Percentiles rank a stretch among this genome's conserved stretches.
These are phyloP conservation scores for Knoxia roxburghii DNA, from an alignment of 257 asterid species.

Conservation along the genomic window DNA sequence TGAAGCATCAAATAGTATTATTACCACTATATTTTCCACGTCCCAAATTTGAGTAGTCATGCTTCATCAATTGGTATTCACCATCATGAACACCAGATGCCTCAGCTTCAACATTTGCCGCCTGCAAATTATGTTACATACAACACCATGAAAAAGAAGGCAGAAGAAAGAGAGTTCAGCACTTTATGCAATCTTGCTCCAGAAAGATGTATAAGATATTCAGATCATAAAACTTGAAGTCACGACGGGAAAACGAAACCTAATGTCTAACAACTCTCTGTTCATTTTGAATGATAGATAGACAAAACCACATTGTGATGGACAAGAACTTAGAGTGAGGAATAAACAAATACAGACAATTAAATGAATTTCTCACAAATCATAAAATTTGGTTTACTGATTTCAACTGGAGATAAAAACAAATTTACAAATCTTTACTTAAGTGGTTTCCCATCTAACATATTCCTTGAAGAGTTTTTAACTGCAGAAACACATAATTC, in stretches of 20 bases:
- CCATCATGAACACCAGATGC: conserved; percentile 64
- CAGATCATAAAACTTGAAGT: background rate
- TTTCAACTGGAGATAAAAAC: background rate
- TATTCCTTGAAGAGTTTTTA: background rate
- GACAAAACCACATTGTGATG: background rate
- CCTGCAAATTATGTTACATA: conserved; percentile 39
- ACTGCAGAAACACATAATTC: background rate
- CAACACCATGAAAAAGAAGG: background rate
- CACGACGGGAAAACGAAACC: background rate
- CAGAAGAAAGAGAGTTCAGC: background rate
- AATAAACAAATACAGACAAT: background rate
- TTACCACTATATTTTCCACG: conserved; percentile 67
- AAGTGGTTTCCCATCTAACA: background rate
- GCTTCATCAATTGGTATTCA: conserved; percentile 68
- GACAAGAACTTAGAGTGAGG: background rate
- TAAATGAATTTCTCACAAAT: background rate
- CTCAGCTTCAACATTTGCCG: conserved; percentile 69
- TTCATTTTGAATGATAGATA: background rate
- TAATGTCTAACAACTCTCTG: background rate
- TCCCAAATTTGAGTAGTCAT: conserved; percentile 47
- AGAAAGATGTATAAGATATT: background rate
- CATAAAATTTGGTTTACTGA: background rate
- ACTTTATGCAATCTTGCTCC: background rate
- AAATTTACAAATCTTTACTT: background rate
- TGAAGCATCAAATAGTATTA: background rate